Evolutionary conservation across 2,329 filamentous ascomycete genomes (phyloP), one percentile per base, ranked within the genome.

Genomic region (Mycogone perniciosa): DNA sequence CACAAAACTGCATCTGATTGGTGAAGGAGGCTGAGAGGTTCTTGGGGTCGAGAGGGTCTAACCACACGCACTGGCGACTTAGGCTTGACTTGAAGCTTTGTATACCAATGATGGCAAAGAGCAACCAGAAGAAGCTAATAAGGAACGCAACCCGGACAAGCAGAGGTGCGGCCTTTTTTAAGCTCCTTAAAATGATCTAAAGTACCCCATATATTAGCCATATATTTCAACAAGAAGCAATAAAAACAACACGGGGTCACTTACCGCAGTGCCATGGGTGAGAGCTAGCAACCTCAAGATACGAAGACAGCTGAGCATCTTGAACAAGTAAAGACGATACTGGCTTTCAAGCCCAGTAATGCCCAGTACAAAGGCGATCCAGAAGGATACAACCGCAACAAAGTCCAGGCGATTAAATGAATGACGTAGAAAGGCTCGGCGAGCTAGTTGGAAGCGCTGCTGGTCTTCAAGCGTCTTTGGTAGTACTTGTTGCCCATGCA

Each of bases 401-500:
- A 97, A 96, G 66, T 99, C 93, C 8, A 97, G 78, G 47, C 93
- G 82, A 64, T 97, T 97, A 72, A 99, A 99, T 1, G 89, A 91
- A 67, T 99, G 93, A 11, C 93, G 84, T 50, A 99, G 72, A 67
- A 96, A 97, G 1, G 93, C 95, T 55, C 93, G 82, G 48, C 93
- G 85, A 11, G 95, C 92, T 49, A 99, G 78, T 57, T 95, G 86
- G 58, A 86, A 79, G 54, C 92, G 84, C 65, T 93, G 89, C 59
- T 91, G 87, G 56, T 95, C 82, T 73, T 78, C 88, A 56, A 76
- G 76, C 62, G 76, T 93, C 69, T 70, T 81, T 66, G 68, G 82
- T 62, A 69, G 76, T 57, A 73, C 71, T 50, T 69, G 65, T 51
- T 82, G 76, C 7, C 80, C 76, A 54, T 85, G 81, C 65, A 87